Percentiles rank a stretch among this genome's conserved stretches.
phyloP scores from a whole-genome alignment of 1,139 yeast genomes.

The Suhomyces atakaporum region DNA sequence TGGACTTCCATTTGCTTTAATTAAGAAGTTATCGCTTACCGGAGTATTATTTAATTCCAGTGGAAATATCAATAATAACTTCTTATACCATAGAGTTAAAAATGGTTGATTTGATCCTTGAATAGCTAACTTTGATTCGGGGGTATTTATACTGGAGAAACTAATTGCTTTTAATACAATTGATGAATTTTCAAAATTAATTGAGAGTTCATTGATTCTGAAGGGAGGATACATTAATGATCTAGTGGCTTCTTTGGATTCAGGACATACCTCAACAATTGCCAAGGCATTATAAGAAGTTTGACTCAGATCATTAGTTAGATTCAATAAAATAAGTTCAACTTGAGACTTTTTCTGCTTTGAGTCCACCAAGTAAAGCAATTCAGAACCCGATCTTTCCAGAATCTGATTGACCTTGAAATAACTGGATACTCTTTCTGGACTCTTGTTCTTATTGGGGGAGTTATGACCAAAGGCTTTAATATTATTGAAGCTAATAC shows the following conservation, averaged over 20 bases:
- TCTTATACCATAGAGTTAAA: conserved; percentile 30
- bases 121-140: conserved; percentile 10
- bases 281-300: conserved; percentile 41
- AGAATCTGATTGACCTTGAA: conserved; percentile 41
- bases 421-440: conserved; percentile 39
- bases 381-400: conserved; percentile 32
- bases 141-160: conserved; percentile 18
- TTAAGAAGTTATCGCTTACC: conserved; percentile 23
- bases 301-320: conserved; percentile 17
- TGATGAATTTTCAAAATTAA: conserved; percentile 21
- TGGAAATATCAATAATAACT: conserved; percentile 35
- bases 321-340: conserved; percentile 37
- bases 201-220: conserved; percentile 28
- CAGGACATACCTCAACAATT: conserved; percentile 23
- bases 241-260: conserved; percentile 18
- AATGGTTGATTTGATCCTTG: conserved; percentile 22
- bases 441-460: conserved; percentile 9
- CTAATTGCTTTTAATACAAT: conserved; percentile 31
- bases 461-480: conserved; percentile 22
- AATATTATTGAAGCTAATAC: conserved; percentile 40
- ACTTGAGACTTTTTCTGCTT: conserved; percentile 15
- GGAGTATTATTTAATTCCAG: conserved; percentile 30
- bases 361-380: conserved; percentile 21
- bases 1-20: conserved; percentile 22
- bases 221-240: conserved; percentile 48